Percentiles rank a stretch among this genome's conserved stretches.
phyloP scores from a whole-genome alignment of 371 early-diverging fungal species.

The Coelomomyces lativittatus region DNA sequence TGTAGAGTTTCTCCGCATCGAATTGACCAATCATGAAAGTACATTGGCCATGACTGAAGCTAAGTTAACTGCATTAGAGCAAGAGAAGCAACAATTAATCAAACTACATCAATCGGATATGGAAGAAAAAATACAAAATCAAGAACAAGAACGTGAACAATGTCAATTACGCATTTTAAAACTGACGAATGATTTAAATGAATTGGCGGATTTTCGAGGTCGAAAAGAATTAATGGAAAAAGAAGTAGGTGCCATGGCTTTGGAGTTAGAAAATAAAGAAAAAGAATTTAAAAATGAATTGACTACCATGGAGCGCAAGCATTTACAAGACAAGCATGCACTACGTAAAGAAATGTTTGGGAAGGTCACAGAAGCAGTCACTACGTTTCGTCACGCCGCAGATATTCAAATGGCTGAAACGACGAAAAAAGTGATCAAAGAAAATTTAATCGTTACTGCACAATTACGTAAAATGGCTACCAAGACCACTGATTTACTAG shows the following conservation, averaged over 20 bases:
- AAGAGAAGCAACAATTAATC: not conserved
- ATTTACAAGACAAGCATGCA: constrained; percentile 1
- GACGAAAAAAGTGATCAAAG: not conserved
- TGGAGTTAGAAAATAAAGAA: not conserved
- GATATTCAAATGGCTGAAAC: constrained; percentile 2
- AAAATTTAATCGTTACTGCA: not conserved
- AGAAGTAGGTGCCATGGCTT: not conserved
- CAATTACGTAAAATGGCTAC: not conserved
- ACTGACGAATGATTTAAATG: not conserved
- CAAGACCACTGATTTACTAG: not conserved
- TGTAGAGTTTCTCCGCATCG: constrained; percentile 2
- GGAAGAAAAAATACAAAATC: not conserved
- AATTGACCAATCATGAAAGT: not conserved
- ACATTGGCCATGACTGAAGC: not conserved
- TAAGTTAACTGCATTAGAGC: not conserved
- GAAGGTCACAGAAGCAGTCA: constrained; percentile 1
- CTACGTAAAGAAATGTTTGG: not conserved
- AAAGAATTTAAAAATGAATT: not conserved
- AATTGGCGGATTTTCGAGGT: not conserved
- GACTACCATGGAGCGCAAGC: not conserved
- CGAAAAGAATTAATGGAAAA: not conserved
- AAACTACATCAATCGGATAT: not conserved
- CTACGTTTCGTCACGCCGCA: not conserved
- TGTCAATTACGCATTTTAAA: not conserved
- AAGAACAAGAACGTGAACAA: not conserved